Percentiles rank a stretch among this genome's conserved stretches.
Conservation (phyloP, 2,329 filamentous ascomycete species). For the Monosporascus sp. region DNA sequence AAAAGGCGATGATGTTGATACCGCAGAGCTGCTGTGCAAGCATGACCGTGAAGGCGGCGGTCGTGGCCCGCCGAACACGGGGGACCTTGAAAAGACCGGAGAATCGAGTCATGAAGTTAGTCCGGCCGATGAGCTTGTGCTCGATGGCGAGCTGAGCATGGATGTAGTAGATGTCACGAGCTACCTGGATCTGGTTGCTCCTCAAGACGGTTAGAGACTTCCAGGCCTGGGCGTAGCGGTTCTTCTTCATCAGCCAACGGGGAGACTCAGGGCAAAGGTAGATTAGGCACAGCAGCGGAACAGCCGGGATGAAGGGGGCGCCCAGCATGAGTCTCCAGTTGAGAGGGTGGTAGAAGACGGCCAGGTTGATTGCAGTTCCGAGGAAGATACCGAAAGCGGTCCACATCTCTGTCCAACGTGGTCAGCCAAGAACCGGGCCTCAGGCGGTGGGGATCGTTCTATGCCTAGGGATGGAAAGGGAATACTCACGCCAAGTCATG, state of each 20-base stretch:
- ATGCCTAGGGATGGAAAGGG: background rate
- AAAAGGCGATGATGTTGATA: conserved; percentile 73
- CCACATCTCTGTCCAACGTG: conserved; percentile 47
- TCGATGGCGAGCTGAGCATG: conserved; percentile 61
- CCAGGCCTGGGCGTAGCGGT: conserved; percentile 56
- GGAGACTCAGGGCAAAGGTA: conserved; percentile 64
- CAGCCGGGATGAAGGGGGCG: conserved; percentile 54
- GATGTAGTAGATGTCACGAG: conserved; percentile 59
- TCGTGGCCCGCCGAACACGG: conserved; percentile 64
- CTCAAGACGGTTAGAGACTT: conserved; percentile 47
- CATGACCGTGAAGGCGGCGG: conserved; percentile 77
- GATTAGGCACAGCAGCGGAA: conserved; percentile 55
- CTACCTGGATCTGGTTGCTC: conserved; percentile 51
- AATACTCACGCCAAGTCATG: conserved; percentile 63
- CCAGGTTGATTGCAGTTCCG: conserved; percentile 56
- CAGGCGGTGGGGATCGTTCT: background rate
- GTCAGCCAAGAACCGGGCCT: background rate
- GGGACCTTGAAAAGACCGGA: conserved; percentile 64
- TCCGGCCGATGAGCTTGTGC: conserved; percentile 40
- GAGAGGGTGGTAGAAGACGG: conserved; percentile 31
- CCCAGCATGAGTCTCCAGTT: conserved; percentile 41
- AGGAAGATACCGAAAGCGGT: conserved; percentile 55
- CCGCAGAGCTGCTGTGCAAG: conserved; percentile 67
- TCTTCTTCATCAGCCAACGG: conserved; percentile 63
- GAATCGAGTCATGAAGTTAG: conserved; percentile 58